phyloP scores from a whole-genome alignment of 495 filamentous ascomycete species.

The Neurospora tetraspora region DNA sequence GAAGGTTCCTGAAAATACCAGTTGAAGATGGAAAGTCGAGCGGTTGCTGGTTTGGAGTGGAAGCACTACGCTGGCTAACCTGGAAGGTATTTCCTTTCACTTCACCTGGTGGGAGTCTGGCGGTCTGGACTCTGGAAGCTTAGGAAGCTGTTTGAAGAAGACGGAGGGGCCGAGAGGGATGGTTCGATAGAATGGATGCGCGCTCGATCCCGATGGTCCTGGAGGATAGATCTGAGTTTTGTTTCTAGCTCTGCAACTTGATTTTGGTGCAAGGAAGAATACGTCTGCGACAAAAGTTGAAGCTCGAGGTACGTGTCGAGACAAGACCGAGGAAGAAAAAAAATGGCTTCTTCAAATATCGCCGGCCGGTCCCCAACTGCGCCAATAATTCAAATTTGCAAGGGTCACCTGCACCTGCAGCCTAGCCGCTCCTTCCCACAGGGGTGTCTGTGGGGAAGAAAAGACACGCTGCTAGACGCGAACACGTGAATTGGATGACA shows the following conservation, averaged over 20 bases:
- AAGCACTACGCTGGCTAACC: neutral
- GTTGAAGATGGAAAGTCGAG: neutral
- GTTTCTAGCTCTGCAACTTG: neutral
- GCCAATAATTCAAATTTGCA: neutral
- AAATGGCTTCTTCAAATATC: neutral
- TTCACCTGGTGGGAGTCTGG: neutral
- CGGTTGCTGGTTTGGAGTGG: neutral
- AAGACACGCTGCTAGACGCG: conserved; percentile 21
- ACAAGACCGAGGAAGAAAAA: neutral
- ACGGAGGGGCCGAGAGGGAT: neutral
- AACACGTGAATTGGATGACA: conserved; percentile 17
- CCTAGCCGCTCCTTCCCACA: conserved; percentile 7
- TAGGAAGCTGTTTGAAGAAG: neutral
- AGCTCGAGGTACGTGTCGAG: neutral
- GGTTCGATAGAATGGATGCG: neutral
- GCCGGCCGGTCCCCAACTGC: neutral
- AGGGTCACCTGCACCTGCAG: neutral
- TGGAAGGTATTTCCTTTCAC: neutral
- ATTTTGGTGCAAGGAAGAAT: neutral
- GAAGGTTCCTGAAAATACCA: neutral
- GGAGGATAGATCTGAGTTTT: neutral
- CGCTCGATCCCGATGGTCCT: neutral
- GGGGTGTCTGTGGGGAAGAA: conserved; percentile 16
- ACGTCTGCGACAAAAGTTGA: neutral
- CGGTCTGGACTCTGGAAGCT: neutral